Evolutionary conservation across 768 basidiomycete species (phyloP), one percentile per base, ranked within the genome.

Genomic region (Leccinum disarticulatum): DNA sequence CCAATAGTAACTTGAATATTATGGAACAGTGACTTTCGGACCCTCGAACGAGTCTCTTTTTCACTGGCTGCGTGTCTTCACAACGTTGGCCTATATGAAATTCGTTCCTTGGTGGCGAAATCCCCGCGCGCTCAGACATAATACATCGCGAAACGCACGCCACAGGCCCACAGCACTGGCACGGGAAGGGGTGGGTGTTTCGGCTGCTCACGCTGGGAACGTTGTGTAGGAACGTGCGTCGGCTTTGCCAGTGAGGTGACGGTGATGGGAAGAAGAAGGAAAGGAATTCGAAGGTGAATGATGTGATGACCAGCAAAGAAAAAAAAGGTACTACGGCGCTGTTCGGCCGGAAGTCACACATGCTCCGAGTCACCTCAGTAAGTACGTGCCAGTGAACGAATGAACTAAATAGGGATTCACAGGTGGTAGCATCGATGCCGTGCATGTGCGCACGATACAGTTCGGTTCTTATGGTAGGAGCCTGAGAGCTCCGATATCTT

Each of bases 291-390:
- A n/a, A n/a, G 38, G 38, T 17, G 6, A 17, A 38, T 38, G 38
- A 9, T 41, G 9, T n/a, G 41, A 41, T 4, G 41, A 41, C n/a
- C 3, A 10, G 17, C n/a, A 5, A 41, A 41, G 38, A 41, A 41
- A 7, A 4, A 38, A 69, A 75, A 75, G 64, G 6, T 14, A 60
- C 27, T 28, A 28, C 38, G 17, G 41, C 41, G n/a, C 41, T 41
- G 17, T 19, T 19, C 25, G 25, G 25, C 25, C 25, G 25, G 25
- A 25, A 25, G 25, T 22, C 22, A 22, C 22, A 22, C 22, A 22
- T 22, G 22, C 22, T 22, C 22, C 22, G 22, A 22, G 22, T 22
- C 22, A 22, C 22, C 22, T 22, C 22, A 22, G 22, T 22, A 22
- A 22, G 22, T 22, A 22, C 1, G 22, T 22, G 22, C 22, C 22